Base-by-base conservation (phyloP, 257 asterid species). In the Vinca minor region DNA sequence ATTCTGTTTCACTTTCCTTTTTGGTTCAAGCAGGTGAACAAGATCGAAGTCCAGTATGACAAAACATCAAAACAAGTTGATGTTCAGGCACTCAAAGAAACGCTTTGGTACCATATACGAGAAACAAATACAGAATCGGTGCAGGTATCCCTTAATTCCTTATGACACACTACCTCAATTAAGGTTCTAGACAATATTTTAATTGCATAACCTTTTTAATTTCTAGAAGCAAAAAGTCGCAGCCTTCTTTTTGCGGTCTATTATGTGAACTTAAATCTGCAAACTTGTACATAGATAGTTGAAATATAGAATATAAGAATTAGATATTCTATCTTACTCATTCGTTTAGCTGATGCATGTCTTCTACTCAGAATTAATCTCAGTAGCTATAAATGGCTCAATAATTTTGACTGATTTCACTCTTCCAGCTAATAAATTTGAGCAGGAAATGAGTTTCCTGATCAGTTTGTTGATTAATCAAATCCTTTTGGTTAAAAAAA, bases 41-140 rank as follows among this genome's bases (percentile, higher is more conserved):
- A 85, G 82, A 83, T 87, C 47, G 96, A 89, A 71, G 95, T 93
- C 42, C 82, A 82, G 70, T 93, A 89, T 47, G 99, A 93, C 59
- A 93, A 77, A 73, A 84, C 92, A 62, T 89, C 97, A 31, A 93
- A 87, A 78, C 96, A 84, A 73, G 99, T 93, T 46, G 97, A 93
- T 75, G 96, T 93, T 65, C 99, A 89, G 63, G 84, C 62, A 55
- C 94, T 93, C 28, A 93, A 93, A 81, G 94, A 84, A 79, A 85
- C 90, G 17, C 85, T 93, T 18, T 93, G 99, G 96, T 84, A 73
- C 68, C 91, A 80, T 50, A 82, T 87, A 23, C 86, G 59, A 58
- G 75, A 77, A 63, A 34, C 68, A 48, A 72, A 79, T 63, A 72
- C 68, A 59, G 76, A 64, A 57, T 46, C 78, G 59, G 57, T 47